A percentile compares a stretch with the other conserved stretches of the same genome.
phyloP scores from a whole-genome alignment of 257 asterid species.

The Henckelia pumila region DNA sequence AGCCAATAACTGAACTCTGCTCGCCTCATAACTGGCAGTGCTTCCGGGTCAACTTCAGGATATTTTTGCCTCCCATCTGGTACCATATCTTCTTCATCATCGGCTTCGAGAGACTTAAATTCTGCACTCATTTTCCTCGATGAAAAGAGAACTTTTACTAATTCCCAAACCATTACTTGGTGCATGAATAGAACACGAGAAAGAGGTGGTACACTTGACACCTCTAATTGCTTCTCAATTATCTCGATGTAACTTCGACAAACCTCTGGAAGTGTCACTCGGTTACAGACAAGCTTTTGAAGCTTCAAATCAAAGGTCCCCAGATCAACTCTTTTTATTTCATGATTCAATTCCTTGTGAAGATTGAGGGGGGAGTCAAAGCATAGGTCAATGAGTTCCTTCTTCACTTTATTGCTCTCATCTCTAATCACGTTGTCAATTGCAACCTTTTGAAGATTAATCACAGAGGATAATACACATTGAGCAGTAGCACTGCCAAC shows the following conservation, averaged over 20 bases:
- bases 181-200: slow-evolving; percentile 76
- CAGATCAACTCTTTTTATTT: slow-evolving; percentile 51
- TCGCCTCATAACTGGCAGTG: slow-evolving; percentile 77
- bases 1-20: slow-evolving; percentile 94
- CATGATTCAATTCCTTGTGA: slow-evolving; percentile 73
- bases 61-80: slow-evolving; percentile 52
- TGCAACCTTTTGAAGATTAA: slow-evolving; percentile 84
- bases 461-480: slow-evolving; percentile 64
- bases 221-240: slow-evolving; percentile 80
- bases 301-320: slow-evolving; percentile 63
- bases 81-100: slow-evolving; percentile 81
- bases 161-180: slow-evolving; percentile 91
- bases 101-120: slow-evolving; percentile 46
- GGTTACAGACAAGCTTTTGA: slow-evolving; percentile 70
- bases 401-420: slow-evolving; percentile 51
- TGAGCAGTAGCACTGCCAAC: slow-evolving; percentile 52
- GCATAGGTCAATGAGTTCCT: slow-evolving; percentile 68
- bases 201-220: slow-evolving; percentile 53
- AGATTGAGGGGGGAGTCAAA: slow-evolving; percentile 74
- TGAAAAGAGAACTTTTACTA: slow-evolving; percentile 86
- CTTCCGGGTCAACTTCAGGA: slow-evolving; percentile 66
- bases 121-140: slow-evolving; percentile 48
- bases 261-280: slow-evolving; percentile 63
- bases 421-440: slow-evolving; percentile 70
- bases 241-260: slow-evolving; percentile 78